These are phyloP conservation scores for Cephaloascus albidus DNA, from an alignment of 805 yeast genomes.

Conservation along the genomic window DNA sequence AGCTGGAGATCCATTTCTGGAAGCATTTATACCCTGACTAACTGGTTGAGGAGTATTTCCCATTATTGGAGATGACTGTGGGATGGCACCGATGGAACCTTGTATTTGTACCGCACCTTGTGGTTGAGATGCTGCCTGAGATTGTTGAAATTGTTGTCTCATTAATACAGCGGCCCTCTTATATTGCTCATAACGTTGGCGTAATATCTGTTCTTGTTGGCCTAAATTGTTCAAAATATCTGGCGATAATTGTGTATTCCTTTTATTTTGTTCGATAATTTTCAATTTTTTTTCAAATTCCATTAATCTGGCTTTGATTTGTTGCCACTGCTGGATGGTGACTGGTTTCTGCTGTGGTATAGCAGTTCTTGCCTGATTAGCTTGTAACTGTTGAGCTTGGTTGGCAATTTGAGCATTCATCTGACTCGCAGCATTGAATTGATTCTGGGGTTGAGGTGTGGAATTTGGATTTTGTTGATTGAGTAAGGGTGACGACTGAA, in stretches of 20 bases:
- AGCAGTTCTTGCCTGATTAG: background rate
- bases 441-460: background rate
- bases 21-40: constrained; percentile 1
- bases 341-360: constrained; percentile 9
- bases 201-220: constrained; percentile 39
- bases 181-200: constrained; percentile 36
- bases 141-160: constrained; percentile 23
- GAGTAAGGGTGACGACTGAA: background rate
- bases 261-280: constrained; percentile 38
- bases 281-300: constrained; percentile 41
- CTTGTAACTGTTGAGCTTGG: background rate
- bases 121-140: constrained; percentile 5
- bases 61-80: constrained; percentile 1
- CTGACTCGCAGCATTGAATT: background rate
- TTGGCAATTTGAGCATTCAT: background rate
- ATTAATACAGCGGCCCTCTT: constrained; percentile 40
- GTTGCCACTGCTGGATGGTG: constrained; percentile 29
- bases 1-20: constrained; percentile 1
- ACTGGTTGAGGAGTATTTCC: constrained; percentile 1
- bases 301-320: constrained; percentile 34
- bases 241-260: constrained; percentile 30
- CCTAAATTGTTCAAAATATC: constrained; percentile 34
- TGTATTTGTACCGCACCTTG: constrained; percentile 2
- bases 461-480: background rate
- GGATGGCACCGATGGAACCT: constrained; percentile 1